Percentiles rank a stretch among this genome's conserved stretches.
phyloP scores from a whole-genome alignment of 2,329 filamentous ascomycete species.

The Sarocladium kiliense region DNA sequence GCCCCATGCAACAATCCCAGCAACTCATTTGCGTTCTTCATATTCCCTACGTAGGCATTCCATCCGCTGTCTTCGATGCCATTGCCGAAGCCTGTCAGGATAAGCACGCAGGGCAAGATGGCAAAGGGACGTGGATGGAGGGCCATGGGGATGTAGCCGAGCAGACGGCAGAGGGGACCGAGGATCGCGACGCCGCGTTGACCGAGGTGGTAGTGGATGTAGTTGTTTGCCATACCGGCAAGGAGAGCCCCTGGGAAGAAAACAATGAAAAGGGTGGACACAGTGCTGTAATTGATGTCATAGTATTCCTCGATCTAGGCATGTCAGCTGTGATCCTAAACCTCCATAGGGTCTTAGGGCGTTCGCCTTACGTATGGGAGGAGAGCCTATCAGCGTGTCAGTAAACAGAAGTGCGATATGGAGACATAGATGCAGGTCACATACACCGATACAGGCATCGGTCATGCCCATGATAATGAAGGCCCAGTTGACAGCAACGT shows the following conservation, averaged over 20 bases:
- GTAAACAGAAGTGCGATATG: slow-evolving; percentile 5
- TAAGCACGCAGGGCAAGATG: slow-evolving; percentile 39
- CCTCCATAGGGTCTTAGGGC: too few species aligned
- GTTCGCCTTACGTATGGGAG: slow-evolving; percentile 43
- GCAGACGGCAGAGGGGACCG: slow-evolving; percentile 55
- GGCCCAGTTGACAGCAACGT: slow-evolving; percentile 53
- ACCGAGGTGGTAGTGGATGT: slow-evolving; percentile 58
- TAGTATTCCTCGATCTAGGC: slow-evolving; percentile 57
- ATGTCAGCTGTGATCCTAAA: too few species aligned
- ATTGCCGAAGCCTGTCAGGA: slow-evolving; percentile 57
- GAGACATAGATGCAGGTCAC: slow-evolving; percentile 17
- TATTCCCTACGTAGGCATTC: slow-evolving; percentile 62
- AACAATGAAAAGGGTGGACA: slow-evolving; percentile 63
- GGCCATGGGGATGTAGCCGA: slow-evolving; percentile 60
- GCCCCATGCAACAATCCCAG: slow-evolving; percentile 67
- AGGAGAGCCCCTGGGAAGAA: slow-evolving; percentile 61
- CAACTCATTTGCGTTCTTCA: slow-evolving; percentile 65
- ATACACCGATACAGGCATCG: slow-evolving; percentile 60
- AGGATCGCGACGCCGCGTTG: slow-evolving; percentile 67
- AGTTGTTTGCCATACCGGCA: slow-evolving; percentile 60
- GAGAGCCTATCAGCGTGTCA: slow-evolving; percentile 33
- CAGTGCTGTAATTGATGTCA: slow-evolving; percentile 52
- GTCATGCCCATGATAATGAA: slow-evolving; percentile 65
- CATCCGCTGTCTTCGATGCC: slow-evolving; percentile 59
- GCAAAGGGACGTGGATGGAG: slow-evolving; percentile 46